Conservation (phyloP, 1,139 yeast species). For the Zhuliangozyma parablackwelliae region DNA sequence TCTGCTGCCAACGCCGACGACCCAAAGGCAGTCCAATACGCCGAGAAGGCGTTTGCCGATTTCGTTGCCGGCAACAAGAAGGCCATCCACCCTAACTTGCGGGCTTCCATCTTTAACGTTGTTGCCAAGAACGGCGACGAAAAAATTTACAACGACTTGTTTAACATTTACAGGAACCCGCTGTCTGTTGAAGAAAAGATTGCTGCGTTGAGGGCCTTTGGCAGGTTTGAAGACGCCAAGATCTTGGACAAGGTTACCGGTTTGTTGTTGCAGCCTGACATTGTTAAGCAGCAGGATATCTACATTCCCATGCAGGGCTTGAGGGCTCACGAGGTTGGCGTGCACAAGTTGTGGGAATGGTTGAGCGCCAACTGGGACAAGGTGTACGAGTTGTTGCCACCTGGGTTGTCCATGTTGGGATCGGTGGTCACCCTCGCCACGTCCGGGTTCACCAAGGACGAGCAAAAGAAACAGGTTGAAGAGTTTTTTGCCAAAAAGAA, state of each 20-base stretch:
- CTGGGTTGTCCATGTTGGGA: constrained; percentile 77
- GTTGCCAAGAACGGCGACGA: constrained; percentile 67
- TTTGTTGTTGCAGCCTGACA: constrained; percentile 61
- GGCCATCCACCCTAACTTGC: constrained; percentile 79
- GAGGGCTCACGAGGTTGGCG: constrained; percentile 59
- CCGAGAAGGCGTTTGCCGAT: constrained; percentile 53
- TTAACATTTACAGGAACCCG: constrained; percentile 62
- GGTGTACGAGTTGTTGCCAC: constrained; percentile 63
- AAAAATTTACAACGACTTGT: constrained; percentile 59
- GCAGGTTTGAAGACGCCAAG: constrained; percentile 57
- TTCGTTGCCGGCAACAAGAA: constrained; percentile 61
- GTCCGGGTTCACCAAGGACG: constrained; percentile 60
- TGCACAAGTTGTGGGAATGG: constrained; percentile 74
- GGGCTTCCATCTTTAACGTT: constrained; percentile 62
- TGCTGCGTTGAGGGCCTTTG: constrained; percentile 71
- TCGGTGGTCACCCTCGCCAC: constrained; percentile 61
- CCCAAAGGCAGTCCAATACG: constrained; percentile 47
- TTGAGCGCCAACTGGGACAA: constrained; percentile 68
- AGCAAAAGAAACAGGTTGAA: constrained; percentile 54
- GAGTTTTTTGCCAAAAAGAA: constrained; percentile 57
- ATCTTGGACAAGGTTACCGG: constrained; percentile 59
- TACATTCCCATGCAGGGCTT: constrained; percentile 74
- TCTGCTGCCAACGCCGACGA: constrained; percentile 65
- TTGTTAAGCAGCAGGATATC: constrained; percentile 76
- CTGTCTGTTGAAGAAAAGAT: constrained; percentile 69